Evolutionary conservation across 2,329 filamentous ascomycete genomes (phyloP), one percentile per base, ranked within the genome.

Genomic region (Fusarium concolor): DNA sequence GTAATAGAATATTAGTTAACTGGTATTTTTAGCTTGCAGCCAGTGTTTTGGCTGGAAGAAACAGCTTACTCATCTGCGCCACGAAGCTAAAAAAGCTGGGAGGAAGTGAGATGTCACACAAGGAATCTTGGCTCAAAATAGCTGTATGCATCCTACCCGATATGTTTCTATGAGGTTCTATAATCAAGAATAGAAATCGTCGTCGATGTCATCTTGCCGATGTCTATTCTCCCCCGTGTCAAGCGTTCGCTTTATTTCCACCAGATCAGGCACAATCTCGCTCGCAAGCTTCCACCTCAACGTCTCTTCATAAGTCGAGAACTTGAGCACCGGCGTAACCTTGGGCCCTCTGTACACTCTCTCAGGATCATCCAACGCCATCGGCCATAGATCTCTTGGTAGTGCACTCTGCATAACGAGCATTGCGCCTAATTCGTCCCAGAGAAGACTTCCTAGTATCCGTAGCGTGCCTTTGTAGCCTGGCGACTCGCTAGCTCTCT

Each of bases 391-490:
- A 6, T 69, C 39, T 9, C 29, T n/a, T 7, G 71, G 62, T 2
- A 31, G 31, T 0, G 59, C 55, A 8, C 57, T 64, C 51, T 73
- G 69, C 7, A 53, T 71, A 3, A 83, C 73, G 3, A 83, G 68
- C 12, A 81, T 74, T 2, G 73, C 67, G 1, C 64, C 52, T 0
- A 75, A 11, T 3, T 75, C 72, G 17, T 75, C 72, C 72, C 72
- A 75, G 2, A 75, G 6, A 1, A 75, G 35, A 24, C 73, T 75
- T 0, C 72, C 63, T 0, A 74, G 53, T 22, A 75, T 59, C 2
- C 72, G 53, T 12, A 75, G 10, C 2, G 26, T 62, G 1, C 73
- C 73, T 3, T 55, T 41, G 24, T 75, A 75, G 1, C 73, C 72
- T 2, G 64, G 70, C 3, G 64, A 53, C 5, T 68, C 68, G 0